phyloP scores from a whole-genome alignment of 352 stramenopile species.

The Globisporangium mamillatum region DNA sequence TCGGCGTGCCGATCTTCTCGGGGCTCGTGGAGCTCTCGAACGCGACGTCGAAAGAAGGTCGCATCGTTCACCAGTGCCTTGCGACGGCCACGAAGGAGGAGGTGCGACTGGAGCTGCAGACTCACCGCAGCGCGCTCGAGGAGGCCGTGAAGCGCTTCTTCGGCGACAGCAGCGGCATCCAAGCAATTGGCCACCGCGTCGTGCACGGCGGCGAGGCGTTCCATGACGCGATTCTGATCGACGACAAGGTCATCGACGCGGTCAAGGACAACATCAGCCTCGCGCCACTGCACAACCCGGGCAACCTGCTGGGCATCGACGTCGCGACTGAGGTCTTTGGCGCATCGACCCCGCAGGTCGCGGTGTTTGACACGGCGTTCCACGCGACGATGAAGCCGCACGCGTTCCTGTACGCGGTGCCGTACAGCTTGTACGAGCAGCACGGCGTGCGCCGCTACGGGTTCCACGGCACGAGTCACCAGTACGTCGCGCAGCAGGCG shows the following conservation, averaged over 20 bases:
- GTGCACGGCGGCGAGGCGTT: conserved; percentile 87
- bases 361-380: conserved; percentile 91
- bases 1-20: conserved; percentile 62
- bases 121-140: conserved; percentile 60
- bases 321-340: conserved; percentile 77
- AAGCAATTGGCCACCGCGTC: conserved; percentile 82
- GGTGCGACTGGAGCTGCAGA: conserved; percentile 45
- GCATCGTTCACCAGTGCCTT: conserved; percentile 68
- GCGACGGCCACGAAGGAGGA: conserved; percentile 46
- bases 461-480: conserved; percentile 89
- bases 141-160: conserved; percentile 63
- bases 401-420: conserved; percentile 81
- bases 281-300: conserved; percentile 86
- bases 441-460: conserved; percentile 86
- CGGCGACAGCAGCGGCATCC: conserved; percentile 47
- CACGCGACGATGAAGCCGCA: conserved; percentile 82
- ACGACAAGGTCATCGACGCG: conserved; percentile 44
- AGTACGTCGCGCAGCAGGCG: conserved; percentile 81
- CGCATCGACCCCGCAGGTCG: conserved; percentile 55
- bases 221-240: conserved; percentile 53
- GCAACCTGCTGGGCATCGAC: conserved; percentile 84
- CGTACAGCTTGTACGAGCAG: conserved; percentile 74
- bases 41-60: conserved; percentile 47
- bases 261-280: conserved; percentile 64
- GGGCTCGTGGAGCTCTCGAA: conserved; percentile 79